phyloP scores from a whole-genome alignment of 2,329 filamentous ascomycete genomes.

The Epichloe glyceriae region DNA sequence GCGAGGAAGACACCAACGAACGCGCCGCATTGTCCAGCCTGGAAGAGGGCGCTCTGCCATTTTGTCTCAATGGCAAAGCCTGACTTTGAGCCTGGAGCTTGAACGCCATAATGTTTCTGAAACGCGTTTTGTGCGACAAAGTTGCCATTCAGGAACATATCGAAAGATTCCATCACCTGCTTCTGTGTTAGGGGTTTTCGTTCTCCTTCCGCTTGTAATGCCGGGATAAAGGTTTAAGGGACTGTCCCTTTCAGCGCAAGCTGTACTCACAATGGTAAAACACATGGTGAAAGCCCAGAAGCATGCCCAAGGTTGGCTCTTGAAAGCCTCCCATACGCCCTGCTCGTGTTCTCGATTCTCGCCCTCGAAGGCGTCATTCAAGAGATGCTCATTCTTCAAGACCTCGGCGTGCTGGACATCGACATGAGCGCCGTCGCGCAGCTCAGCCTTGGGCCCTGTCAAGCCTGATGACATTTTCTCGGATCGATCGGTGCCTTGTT shows the following conservation, averaged over 20 bases:
- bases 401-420: conserved; percentile 22
- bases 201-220: no score
- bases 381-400: conserved; percentile 21
- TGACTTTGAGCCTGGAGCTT: neutral
- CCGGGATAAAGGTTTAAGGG: no score
- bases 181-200: neutral
- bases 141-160: conserved; percentile 34
- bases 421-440: conserved; percentile 4
- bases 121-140: conserved; percentile 31
- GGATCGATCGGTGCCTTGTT: neutral
- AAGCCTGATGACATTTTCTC: conserved; percentile 1
- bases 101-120: conserved; percentile 23
- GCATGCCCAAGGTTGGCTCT: conserved; percentile 29
- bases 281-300: conserved; percentile 36
- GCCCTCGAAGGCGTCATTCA: conserved; percentile 27
- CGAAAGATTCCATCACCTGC: conserved; percentile 38
- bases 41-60: conserved; percentile 27
- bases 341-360: conserved; percentile 31
- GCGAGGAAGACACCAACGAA: conserved; percentile 24
- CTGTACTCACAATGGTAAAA: conserved; percentile 31
- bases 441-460: conserved; percentile 3
- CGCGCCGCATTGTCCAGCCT: conserved; percentile 21
- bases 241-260: no score
- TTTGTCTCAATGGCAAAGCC: conserved; percentile 22
- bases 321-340: conserved; percentile 24